phyloP scores from a whole-genome alignment of 2,329 filamentous ascomycete genomes.

The Fusarium sp. region DNA sequence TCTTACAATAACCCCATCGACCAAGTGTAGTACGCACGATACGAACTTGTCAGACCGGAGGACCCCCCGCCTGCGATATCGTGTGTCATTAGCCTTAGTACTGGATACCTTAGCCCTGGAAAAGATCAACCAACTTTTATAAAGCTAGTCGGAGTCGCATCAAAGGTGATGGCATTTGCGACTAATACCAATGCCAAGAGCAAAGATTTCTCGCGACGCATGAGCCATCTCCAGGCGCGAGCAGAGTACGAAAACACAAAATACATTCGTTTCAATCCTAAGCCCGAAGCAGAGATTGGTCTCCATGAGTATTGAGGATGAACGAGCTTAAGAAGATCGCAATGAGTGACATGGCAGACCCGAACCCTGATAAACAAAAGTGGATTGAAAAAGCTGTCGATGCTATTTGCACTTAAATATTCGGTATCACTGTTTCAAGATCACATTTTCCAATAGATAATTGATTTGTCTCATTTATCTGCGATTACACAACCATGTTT shows the following conservation, averaged over 20 bases:
- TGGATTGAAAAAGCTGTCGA: constrained; percentile 13
- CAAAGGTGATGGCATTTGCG: constrained; percentile 40
- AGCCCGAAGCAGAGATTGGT: constrained; percentile 24
- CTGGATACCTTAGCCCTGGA: not conserved
- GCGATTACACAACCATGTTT: too few species aligned
- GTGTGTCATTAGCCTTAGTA: too few species aligned
- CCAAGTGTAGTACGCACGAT: too few species aligned
- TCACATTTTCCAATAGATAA: too few species aligned
- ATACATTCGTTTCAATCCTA: constrained; percentile 29
- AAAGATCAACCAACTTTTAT: constrained; percentile 26
- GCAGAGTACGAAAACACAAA: constrained; percentile 24
- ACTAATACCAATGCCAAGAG: constrained; percentile 38
- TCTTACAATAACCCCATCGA: too few species aligned
- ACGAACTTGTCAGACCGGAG: too few species aligned
- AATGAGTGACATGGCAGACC: not conserved
- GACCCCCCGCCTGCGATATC: too few species aligned
- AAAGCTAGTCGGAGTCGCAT: constrained; percentile 24
- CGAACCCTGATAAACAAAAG: not conserved
- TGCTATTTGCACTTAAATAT: constrained; percentile 4
- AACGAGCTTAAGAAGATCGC: constrained; percentile 4
- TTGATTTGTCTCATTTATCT: too few species aligned
- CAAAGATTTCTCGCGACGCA: constrained; percentile 40
- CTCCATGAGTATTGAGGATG: constrained; percentile 34
- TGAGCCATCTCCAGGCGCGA: constrained; percentile 8
- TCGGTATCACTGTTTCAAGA: too few species aligned